Evolutionary conservation across 1,284 basidiomycete species (phyloP).

Genomic region (Meripilus lineatus): DNA sequence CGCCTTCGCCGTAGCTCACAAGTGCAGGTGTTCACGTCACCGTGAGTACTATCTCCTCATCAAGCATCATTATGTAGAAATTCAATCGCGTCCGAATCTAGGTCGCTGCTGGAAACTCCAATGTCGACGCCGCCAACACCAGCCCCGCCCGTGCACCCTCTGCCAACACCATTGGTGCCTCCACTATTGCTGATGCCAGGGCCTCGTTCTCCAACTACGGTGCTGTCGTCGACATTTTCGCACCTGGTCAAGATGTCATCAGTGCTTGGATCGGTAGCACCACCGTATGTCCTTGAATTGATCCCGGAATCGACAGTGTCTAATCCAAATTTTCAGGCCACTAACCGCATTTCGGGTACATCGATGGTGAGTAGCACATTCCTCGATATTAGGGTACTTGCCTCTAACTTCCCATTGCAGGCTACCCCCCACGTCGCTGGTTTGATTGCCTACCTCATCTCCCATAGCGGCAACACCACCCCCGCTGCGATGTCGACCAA

Average conservation of each 20-base stretch:
- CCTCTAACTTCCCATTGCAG: slow-evolving; percentile 1
- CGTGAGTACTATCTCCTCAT: slow-evolving; percentile 3
- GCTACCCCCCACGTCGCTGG: slow-evolving; percentile 32
- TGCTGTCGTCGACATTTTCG: slow-evolving; percentile 30
- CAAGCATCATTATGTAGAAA: neutral
- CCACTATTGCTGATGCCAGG: slow-evolving; percentile 44
- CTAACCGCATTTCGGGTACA: slow-evolving; percentile 28
- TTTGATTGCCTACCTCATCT: slow-evolving; percentile 31
- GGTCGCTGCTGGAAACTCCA: slow-evolving; percentile 24
- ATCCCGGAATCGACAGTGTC: neutral
- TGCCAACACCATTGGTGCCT: slow-evolving; percentile 63
- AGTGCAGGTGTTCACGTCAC: slow-evolving; percentile 29
- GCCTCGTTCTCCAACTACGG: slow-evolving; percentile 33
- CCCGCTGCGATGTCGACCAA: slow-evolving; percentile 24
- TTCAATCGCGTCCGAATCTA: neutral
- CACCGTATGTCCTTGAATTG: slow-evolving; percentile 13
- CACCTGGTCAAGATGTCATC: slow-evolving; percentile 29
- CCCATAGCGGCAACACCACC: slow-evolving; percentile 22
- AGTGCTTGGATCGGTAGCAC: slow-evolving; percentile 28
- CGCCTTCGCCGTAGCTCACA: slow-evolving; percentile 9
- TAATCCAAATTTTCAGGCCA: slow-evolving; percentile 11
- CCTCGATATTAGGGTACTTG: neutral
- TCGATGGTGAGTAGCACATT: slow-evolving; percentile 20
- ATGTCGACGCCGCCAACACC: slow-evolving; percentile 20
- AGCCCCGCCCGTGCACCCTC: slow-evolving; percentile 35